A percentile compares a stretch with the other conserved stretches of the same genome.
Evolutionary conservation across 768 basidiomycete genomes (phyloP).

Genomic region (Boletus reticuloceps): DNA sequence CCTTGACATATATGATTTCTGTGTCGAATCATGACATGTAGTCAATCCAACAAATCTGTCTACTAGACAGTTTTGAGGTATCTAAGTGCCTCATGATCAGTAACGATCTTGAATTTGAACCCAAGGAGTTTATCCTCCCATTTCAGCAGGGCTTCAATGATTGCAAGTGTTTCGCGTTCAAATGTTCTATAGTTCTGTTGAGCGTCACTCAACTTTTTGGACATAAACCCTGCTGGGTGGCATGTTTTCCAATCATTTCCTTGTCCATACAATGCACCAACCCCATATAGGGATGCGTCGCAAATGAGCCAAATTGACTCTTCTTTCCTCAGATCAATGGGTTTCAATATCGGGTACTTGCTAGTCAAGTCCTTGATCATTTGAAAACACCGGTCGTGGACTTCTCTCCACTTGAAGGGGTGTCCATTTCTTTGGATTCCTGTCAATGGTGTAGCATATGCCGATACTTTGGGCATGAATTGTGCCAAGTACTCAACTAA

Average conservation of each 20-base stretch:
- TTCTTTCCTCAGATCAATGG: background rate
- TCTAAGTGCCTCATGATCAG: background rate
- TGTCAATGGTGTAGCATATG: too few relatives aligned
- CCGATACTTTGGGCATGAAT: too few relatives aligned
- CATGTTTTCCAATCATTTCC: background rate
- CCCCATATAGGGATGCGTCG: background rate
- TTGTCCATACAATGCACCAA: too few relatives aligned
- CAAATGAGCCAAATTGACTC: background rate
- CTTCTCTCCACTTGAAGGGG: background rate
- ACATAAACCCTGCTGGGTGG: background rate
- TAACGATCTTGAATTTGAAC: background rate
- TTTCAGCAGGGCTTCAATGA: background rate
- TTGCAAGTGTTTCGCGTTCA: background rate
- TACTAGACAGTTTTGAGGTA: background rate
- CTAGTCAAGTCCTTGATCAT: background rate
- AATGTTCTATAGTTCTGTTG: background rate
- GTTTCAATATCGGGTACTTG: background rate
- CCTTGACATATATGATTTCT: background rate
- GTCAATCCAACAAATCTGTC: background rate
- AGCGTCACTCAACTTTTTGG: background rate
- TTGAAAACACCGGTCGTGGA: background rate
- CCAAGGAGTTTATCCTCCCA: background rate
- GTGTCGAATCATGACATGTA: background rate
- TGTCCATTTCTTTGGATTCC: background rate
- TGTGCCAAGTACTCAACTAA: too few relatives aligned